These are phyloP conservation scores for Silene uniflora DNA, from an alignment of 148 eudicot genomes.

Conservation along the genomic window DNA sequence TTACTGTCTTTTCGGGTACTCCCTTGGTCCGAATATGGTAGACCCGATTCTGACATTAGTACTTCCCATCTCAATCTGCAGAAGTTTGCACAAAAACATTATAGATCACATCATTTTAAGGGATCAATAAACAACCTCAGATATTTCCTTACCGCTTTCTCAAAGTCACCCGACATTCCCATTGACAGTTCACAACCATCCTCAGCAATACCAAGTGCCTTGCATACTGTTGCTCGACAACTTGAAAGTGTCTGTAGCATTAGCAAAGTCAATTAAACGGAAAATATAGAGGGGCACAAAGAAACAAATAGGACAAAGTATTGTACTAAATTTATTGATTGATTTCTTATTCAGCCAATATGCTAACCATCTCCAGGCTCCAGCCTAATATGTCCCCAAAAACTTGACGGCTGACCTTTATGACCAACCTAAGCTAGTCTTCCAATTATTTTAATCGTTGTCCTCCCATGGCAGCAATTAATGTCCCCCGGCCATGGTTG, in stretches of 20 bases:
- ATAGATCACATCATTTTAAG: background rate
- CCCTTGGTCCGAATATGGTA: conserved; percentile 93
- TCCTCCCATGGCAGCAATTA: too few species aligned
- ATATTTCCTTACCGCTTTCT: conserved; percentile 65
- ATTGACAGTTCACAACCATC: conserved; percentile 77
- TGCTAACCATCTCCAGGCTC: too few species aligned
- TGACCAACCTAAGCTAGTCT: too few species aligned
- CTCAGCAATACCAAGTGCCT: conserved; percentile 68
- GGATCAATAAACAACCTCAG: background rate
- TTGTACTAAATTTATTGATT: too few species aligned
- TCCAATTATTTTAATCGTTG: too few species aligned
- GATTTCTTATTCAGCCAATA: too few species aligned
- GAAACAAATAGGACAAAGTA: background rate
- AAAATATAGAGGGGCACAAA: background rate
- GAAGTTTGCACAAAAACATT: background rate
- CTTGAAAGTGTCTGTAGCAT: conserved; percentile 54
- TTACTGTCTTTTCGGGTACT: conserved; percentile 56
- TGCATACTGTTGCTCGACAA: conserved; percentile 72
- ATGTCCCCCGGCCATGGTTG: too few species aligned
- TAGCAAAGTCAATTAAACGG: background rate
- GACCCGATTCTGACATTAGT: conserved; percentile 91
- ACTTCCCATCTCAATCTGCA: conserved; percentile 96
- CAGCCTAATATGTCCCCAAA: too few species aligned
- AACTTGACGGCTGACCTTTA: too few species aligned
- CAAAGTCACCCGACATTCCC: conserved; percentile 99